Conservation (phyloP, 768 basidiomycete genomes). For the Rhodotorula toruloides region DNA sequence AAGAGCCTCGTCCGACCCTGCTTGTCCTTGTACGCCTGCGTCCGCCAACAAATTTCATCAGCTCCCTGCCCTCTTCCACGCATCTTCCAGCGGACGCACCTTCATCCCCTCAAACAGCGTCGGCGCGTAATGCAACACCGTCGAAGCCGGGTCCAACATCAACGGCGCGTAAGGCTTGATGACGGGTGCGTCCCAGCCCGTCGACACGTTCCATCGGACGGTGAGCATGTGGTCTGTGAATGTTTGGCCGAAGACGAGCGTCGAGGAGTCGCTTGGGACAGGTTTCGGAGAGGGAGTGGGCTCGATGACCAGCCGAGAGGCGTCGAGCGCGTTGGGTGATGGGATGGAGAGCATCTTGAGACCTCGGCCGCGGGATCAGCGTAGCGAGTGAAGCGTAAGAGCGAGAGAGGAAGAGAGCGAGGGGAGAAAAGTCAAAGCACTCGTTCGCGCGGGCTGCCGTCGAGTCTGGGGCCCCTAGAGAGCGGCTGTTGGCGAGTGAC, state of each 20-base stretch:
- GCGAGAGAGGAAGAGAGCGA: neutral
- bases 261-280: constrained; percentile 61
- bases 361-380: neutral
- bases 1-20: constrained; percentile 66
- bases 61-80: no score
- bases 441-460: no score
- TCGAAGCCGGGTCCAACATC: constrained; percentile 64
- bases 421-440: neutral
- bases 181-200: constrained; percentile 75
- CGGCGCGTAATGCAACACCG: constrained; percentile 88
- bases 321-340: neutral
- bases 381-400: neutral
- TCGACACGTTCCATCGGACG: constrained; percentile 58
- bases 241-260: constrained; percentile 74
- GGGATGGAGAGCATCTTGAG: constrained; percentile 10
- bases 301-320: constrained; percentile 20
- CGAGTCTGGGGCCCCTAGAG: neutral
- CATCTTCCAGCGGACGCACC: no score
- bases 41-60: neutral
- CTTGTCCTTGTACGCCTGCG: constrained; percentile 74
- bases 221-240: constrained; percentile 51
- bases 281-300: constrained; percentile 52
- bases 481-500: no score
- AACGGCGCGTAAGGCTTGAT: constrained; percentile 79
- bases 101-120: constrained; percentile 75